Percentiles rank a stretch among this genome's conserved stretches.
Conservation (phyloP, 2,329 filamentous ascomycete genomes). For the Simplicillium sp. region DNA sequence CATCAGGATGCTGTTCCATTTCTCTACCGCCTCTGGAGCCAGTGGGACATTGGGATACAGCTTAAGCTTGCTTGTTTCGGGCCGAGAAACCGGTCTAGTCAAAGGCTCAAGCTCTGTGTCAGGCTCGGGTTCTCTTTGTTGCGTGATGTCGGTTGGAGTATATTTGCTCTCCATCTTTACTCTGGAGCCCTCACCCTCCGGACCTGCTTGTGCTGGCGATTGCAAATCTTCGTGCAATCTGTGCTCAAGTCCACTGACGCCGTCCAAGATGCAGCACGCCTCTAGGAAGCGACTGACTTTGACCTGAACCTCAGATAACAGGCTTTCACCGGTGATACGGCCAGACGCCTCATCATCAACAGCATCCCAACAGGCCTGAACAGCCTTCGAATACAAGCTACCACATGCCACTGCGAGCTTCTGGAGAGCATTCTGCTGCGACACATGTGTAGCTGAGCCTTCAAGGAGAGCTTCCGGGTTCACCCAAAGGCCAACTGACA, state of each 20-base stretch:
- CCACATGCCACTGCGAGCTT: constrained; percentile 61
- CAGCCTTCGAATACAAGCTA: constrained; percentile 65
- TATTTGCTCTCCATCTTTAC: not conserved
- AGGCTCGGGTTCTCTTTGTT: no score
- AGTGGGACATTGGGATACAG: constrained; percentile 52
- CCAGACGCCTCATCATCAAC: constrained; percentile 52
- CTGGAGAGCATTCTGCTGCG: constrained; percentile 52
- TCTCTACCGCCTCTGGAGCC: constrained; percentile 52
- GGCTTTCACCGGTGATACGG: constrained; percentile 34
- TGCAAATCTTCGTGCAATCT: constrained; percentile 38
- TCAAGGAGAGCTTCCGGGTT: constrained; percentile 47
- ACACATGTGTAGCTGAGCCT: constrained; percentile 33
- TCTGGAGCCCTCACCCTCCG: not conserved
- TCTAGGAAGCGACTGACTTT: constrained; percentile 49
- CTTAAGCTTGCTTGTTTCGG: constrained; percentile 31
- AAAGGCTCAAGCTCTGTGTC: no score
- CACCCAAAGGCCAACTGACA: constrained; percentile 70
- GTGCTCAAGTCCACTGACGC: constrained; percentile 46
- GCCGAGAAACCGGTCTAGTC: no score
- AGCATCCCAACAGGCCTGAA: constrained; percentile 62
- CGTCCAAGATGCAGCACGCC: constrained; percentile 51
- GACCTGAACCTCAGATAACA: constrained; percentile 43
- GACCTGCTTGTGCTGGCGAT: not conserved
- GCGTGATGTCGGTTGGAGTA: not conserved
- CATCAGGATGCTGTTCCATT: constrained; percentile 64